Evolutionary conservation across 768 basidiomycete species (phyloP).

Genomic region (Hirschioporus abietinus): DNA sequence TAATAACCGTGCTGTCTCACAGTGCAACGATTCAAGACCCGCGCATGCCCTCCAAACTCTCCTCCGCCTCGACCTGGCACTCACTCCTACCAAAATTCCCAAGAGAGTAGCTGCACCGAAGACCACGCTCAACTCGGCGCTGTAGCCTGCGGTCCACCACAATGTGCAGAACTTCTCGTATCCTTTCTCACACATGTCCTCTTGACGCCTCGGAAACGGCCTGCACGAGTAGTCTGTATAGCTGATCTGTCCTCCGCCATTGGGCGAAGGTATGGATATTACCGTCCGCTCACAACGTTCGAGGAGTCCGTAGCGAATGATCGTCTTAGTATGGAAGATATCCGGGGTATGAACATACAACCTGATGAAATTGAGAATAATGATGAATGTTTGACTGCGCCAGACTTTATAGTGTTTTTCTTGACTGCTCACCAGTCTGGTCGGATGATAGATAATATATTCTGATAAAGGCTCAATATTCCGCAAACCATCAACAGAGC

Average conservation of each 20-base stretch:
- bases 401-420: slow-evolving; percentile 6
- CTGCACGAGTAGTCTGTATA: slow-evolving; percentile 61
- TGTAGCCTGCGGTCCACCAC: slow-evolving; percentile 69
- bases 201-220: slow-evolving; percentile 52
- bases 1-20: slow-evolving; percentile 28
- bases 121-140: slow-evolving; percentile 57
- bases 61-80: slow-evolving; percentile 65
- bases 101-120: slow-evolving; percentile 55
- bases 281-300: slow-evolving; percentile 50
- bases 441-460: slow-evolving; percentile 47
- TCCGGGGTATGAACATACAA: slow-evolving; percentile 35
- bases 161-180: slow-evolving; percentile 55
- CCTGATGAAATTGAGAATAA: slow-evolving; percentile 18
- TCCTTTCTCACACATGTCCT: slow-evolving; percentile 43
- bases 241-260: slow-evolving; percentile 37
- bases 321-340: slow-evolving; percentile 40
- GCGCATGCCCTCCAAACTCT: slow-evolving; percentile 76
- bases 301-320: slow-evolving; percentile 53
- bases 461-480: slow-evolving; percentile 32
- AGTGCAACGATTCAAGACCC: slow-evolving; percentile 45
- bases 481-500: background rate
- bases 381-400: slow-evolving; percentile 5
- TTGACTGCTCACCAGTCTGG: slow-evolving; percentile 55
- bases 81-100: slow-evolving; percentile 62
- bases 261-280: slow-evolving; percentile 41